Base-by-base conservation (phyloP, 352 stramenopile genomes). In the Phytophthora citrophthora region DNA sequence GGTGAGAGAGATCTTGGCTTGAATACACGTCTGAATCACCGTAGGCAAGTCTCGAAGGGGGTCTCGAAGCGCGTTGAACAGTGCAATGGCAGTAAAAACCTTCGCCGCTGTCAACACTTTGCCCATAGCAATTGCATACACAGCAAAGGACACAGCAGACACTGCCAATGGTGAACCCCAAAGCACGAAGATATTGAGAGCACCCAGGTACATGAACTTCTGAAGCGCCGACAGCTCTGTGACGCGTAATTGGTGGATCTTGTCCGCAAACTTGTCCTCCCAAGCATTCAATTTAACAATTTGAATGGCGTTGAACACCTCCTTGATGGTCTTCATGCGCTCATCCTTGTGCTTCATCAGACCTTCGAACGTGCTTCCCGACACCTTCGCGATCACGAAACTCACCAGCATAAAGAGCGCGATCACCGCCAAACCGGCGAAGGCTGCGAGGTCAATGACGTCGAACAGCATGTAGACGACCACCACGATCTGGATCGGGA, bases 401-500 rank as follows among this genome's bases (percentile, higher is more conserved):
- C 12, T 40, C 34, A 4, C 34, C 15, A 40, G 11, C 34, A 40
- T 15, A 7, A 16, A 40, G 15, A 40, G 11, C 2, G 34, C 11
- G 34, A 40, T 40, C 11, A 40, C 34, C 15, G 34, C 34, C 11
- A 40, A 16, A 15, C 34, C 34, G 12, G 34, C 34, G 16, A 40
- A 18, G 11, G 34, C 86, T 32, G 76, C 70, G 5, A 70, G 4
- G 20, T 58, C 64, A 18, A 87, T 70, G 4, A 83, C 72, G 0
- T 12, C 20, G 50, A 82, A 76, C 4, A 84, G 53, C 69, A 87
- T 78, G 26, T 58, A 76, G 1, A 78, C 31, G 12, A 61, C 64
- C 4, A 73, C 59, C 0, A 27, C 40, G 27, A 83, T 74, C 46
- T 87, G 72, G 6, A 83, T 57, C 8, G 77, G 72, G 50, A 83